phyloP scores from a whole-genome alignment of 768 basidiomycete species.

The Megacollybia marginata region DNA sequence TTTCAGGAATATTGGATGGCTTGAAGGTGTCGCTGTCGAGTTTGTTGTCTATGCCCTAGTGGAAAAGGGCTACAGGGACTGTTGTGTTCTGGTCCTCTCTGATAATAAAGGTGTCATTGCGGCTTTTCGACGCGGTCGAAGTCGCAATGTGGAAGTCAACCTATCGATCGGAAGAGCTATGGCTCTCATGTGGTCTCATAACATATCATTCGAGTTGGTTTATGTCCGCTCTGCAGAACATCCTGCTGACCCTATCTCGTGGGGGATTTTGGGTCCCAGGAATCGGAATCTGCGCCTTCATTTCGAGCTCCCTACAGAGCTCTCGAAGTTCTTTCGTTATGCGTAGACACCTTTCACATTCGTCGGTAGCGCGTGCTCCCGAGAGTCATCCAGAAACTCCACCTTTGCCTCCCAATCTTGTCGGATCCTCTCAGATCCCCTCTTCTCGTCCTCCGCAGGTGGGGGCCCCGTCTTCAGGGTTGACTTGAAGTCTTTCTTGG shows the following conservation, averaged over 20 bases:
- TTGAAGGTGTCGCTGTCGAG: neutral
- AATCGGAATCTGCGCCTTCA: no score
- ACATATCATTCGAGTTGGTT: conserved; percentile 12
- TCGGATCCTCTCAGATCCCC: no score
- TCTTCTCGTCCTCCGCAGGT: no score
- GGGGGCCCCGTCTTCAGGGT: no score
- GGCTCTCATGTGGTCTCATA: conserved; percentile 5
- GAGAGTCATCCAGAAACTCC: no score
- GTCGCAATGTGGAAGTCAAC: conserved; percentile 1
- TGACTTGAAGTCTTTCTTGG: no score
- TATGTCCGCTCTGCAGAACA: conserved; percentile 21
- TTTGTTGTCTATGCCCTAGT: neutral
- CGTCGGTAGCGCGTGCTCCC: no score
- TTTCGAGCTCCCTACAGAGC: no score
- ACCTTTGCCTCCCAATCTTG: no score
- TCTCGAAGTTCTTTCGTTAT: no score
- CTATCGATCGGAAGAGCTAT: neutral
- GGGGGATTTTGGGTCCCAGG: neutral
- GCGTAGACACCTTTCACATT: no score
- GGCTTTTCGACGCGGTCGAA: conserved; percentile 1
- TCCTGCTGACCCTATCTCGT: conserved; percentile 23
- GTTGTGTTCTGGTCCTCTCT: neutral
- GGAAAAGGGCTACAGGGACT: neutral
- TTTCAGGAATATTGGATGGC: neutral
- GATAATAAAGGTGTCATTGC: conserved; percentile 4